phyloP scores from a whole-genome alignment of 192 early-diverging fungal genomes.

The Backusella tuberculispora region DNA sequence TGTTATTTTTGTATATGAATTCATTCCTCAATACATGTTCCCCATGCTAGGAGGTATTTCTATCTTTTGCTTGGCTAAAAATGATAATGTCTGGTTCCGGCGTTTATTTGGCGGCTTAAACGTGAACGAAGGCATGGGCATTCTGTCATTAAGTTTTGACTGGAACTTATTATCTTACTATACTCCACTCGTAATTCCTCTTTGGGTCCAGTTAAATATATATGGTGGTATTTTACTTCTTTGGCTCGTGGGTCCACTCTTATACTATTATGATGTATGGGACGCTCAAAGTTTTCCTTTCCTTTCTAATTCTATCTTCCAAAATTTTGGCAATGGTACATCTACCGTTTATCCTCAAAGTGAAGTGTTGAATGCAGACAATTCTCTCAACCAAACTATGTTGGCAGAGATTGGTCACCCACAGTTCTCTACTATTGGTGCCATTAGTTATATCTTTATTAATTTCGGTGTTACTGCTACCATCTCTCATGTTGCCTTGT shows the following conservation, averaged over 20 bases:
- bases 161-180: slow-evolving; percentile 43
- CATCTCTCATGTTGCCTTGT: slow-evolving; percentile 62
- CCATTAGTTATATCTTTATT: slow-evolving; percentile 59
- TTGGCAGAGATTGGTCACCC: slow-evolving; percentile 53
- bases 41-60: slow-evolving; percentile 38
- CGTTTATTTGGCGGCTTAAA: slow-evolving; percentile 41
- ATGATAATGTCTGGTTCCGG: slow-evolving; percentile 28
- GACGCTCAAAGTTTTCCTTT: slow-evolving; percentile 55
- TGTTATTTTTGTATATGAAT: slow-evolving; percentile 33
- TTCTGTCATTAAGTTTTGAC: slow-evolving; percentile 47
- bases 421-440: slow-evolving; percentile 57
- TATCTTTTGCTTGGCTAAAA: slow-evolving; percentile 43
- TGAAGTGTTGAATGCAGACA: slow-evolving; percentile 49
- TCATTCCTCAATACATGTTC: slow-evolving; percentile 48
- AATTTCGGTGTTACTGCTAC: slow-evolving; percentile 66
- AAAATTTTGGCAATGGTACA: slow-evolving; percentile 48
- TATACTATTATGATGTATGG: slow-evolving; percentile 60
- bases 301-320: slow-evolving; percentile 49
- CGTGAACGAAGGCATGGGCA: slow-evolving; percentile 44
- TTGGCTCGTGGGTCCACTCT: slow-evolving; percentile 63
- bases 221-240: slow-evolving; percentile 57
- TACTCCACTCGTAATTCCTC: slow-evolving; percentile 60
- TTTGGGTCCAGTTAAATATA: slow-evolving; percentile 68
- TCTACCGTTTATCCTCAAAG: slow-evolving; percentile 34
- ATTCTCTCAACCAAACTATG: slow-evolving; percentile 47